These are phyloP conservation scores for Ascochyta pisi DNA, from an alignment of 2,329 filamentous ascomycete species.

Conservation along the genomic window DNA sequence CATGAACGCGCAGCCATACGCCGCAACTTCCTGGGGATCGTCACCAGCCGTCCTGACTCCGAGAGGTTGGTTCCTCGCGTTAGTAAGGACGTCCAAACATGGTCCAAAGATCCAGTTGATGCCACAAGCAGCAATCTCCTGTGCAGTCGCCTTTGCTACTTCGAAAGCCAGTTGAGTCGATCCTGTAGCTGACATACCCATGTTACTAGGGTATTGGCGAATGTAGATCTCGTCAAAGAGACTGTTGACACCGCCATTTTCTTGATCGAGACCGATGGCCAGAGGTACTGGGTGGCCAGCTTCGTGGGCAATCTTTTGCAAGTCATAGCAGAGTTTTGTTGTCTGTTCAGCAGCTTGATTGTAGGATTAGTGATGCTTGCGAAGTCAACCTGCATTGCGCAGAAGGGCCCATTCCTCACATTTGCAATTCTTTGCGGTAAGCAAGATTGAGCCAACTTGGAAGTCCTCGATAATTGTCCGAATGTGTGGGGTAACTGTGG, in stretches of 20 bases:
- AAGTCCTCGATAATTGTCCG: conserved; percentile 80
- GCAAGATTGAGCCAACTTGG: conserved; percentile 85
- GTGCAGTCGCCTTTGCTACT: conserved; percentile 89
- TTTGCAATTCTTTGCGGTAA: conserved; percentile 86
- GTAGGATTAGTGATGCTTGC: conserved; percentile 28
- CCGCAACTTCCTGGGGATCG: conserved; percentile 92
- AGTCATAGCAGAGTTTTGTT: conserved; percentile 83
- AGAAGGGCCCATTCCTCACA: conserved; percentile 59
- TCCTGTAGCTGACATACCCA: conserved; percentile 94
- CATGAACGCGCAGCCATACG: conserved; percentile 88
- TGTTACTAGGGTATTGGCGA: conserved; percentile 94
- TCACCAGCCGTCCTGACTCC: conserved; percentile 90
- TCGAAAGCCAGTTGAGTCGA: conserved; percentile 85
- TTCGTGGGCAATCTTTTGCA: conserved; percentile 90
- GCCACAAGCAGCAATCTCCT: conserved; percentile 89
- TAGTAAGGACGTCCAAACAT: conserved; percentile 91
- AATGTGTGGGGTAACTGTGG: conserved; percentile 82
- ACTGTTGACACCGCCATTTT: conserved; percentile 98
- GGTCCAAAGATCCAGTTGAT: conserved; percentile 96
- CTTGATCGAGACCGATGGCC: conserved; percentile 90
- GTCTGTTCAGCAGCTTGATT: conserved; percentile 84
- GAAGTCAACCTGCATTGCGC: conserved; percentile 13
- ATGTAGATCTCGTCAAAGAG: conserved; percentile 95
- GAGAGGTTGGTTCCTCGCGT: conserved; percentile 87
- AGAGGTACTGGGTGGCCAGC: conserved; percentile 89